Conservation (phyloP, 169 alveolate genomes). For the Plasmodium cynomolgi region DNA sequence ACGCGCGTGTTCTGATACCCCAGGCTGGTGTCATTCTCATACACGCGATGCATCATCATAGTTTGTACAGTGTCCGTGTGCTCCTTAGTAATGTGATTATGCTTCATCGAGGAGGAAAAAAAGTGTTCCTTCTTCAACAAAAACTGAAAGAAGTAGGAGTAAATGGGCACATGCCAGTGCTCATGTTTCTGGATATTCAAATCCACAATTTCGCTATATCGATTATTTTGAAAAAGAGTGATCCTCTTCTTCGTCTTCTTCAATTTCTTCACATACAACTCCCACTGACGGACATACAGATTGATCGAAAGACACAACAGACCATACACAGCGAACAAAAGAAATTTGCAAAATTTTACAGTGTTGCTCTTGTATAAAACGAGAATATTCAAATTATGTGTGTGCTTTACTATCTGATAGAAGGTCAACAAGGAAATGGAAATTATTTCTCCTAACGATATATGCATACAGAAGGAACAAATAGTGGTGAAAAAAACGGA, state of each 20-base stretch:
- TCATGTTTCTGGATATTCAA: conserved; percentile 42
- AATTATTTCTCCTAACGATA: conserved; percentile 61
- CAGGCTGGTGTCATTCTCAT: neutral
- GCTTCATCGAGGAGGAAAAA: neutral
- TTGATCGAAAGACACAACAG: conserved; percentile 44
- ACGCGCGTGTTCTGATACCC: neutral
- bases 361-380: conserved; percentile 11
- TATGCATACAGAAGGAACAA: conserved; percentile 24
- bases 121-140: neutral
- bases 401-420: conserved; percentile 60
- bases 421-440: conserved; percentile 35
- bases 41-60: neutral
- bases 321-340: conserved; percentile 2
- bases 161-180: conserved; percentile 20
- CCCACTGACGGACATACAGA: conserved; percentile 56
- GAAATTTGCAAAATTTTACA: conserved; percentile 29
- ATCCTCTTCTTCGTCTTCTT: conserved; percentile 23
- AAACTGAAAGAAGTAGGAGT: conserved; percentile 20
- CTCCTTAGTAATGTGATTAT: neutral
- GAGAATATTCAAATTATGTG: conserved; percentile 30
- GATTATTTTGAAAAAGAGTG: conserved; percentile 30
- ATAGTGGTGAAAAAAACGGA: conserved; percentile 29
- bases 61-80: neutral
- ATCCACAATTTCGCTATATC: conserved; percentile 58
- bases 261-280: conserved; percentile 2